Evolutionary conservation across 2,329 filamentous ascomycete species (phyloP), one percentile per base, ranked within the genome.

Genomic region (Zymoseptoria passerinii): DNA sequence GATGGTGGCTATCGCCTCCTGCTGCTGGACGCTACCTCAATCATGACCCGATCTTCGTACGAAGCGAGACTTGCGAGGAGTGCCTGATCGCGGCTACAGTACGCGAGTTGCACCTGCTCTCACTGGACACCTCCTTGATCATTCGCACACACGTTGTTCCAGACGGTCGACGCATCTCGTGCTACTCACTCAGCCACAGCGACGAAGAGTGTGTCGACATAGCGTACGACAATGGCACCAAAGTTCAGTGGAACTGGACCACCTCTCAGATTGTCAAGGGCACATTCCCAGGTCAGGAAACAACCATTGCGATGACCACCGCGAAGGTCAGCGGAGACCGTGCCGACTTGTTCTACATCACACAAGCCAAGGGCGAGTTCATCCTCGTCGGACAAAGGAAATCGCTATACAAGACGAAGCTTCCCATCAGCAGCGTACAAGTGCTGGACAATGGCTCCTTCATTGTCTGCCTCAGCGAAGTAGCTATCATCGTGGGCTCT

Each of bases 71-170:
- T 50, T 62, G 63, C 8, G 62, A 65, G n/a, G 61, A 64, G 29
- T 70, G 63, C 54, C 50, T 72, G 28, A 61, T 71, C 16, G 64
- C 68, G 48, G 67, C 68, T 10, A 72, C 65, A n/a, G 58, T 63
- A 1, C 66, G 65, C 16, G 66, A 71, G 52, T 63, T 70, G 2
- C 68, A 70, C 51, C 57, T 72, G 4, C 58, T 94, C 73, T 88
- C 89, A 1, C 83, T 89, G 28, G 78, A 83, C 63, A 91, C 90
- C 56, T 97, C 94, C 1, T 82, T 95, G 53, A 82, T 95, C 20
- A 79, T 90, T 51, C 85, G 90, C 65, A 83, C 85, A 57, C 86
- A 96, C 53, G 76, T 81, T 10, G 76, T 86, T 28, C 72, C 74
- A n/a, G 64, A 77, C 65, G 69, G 73, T 66, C 72, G 77, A 20